Base-by-base conservation (phyloP, 106 monocot species). In the Acorus calamus region DNA sequence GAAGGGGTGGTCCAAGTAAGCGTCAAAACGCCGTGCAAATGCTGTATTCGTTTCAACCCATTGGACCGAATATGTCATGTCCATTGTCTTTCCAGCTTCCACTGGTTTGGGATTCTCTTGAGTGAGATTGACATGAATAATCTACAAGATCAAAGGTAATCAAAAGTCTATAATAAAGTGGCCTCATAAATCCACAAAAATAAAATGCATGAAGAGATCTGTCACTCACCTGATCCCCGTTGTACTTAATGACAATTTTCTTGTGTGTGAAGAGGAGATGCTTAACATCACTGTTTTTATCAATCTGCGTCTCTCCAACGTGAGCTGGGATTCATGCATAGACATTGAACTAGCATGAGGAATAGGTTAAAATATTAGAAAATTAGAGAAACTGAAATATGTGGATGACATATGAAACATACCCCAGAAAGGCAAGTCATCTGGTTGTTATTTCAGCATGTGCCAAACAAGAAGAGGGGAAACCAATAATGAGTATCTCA, bases 61-160 rank as follows among this genome's bases (percentile, higher is more conserved):
- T 66, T 75, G 81, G 53, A 92, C 69, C 11, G 92, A 87, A 73
- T 87, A 92, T 41, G 90, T 96, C 84, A 92, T 77, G 46, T 92
- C 92, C 45, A 87, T 14, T 49, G 47, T 66, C 53, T 75, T 87
- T 9, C 92, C 92, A 43, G 11, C 67, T 82, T 92, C 92, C 65
- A 92, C 61, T 9, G 73, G 71, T 57, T 78, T 82, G 8, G 87
- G 81, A 49, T 48, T 72, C 28, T 68, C 87, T 77, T 92, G 87
- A 52, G 87, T 87, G 53, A 87, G 84, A 84, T 92, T 92, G n/a
- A 82, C 87, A 82, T 84, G 87, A 69, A 92, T 87, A 42, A 92
- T 87, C 92, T 92, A 72, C 62, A 62, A 58, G 8, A 67, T 10
- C 81, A 62, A 10, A 60, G 4, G 10, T 52, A 12, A 53, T 12